These are phyloP conservation scores for Aristolochia fimbriata DNA, from an alignment of 164 flowering plant species.

Conservation along the genomic window DNA sequence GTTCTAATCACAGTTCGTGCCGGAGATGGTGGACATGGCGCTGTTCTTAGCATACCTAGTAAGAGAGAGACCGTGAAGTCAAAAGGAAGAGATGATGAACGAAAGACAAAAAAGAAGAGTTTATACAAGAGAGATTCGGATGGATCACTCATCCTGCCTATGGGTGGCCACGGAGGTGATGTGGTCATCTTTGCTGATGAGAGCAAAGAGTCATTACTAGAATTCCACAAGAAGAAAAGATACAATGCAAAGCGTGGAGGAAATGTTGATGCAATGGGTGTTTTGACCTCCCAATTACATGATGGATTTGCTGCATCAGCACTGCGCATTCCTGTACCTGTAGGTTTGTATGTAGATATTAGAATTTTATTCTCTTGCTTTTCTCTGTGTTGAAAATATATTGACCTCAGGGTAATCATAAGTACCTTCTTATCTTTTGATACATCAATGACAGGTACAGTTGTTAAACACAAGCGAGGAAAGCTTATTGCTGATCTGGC, in stretches of 20 bases:
- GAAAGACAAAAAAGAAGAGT: constrained; percentile 31
- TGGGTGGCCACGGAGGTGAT: constrained; percentile 96
- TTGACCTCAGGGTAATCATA: no score
- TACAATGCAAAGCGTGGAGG: constrained; percentile 93
- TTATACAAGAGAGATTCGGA: constrained; percentile 65
- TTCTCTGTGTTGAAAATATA: not conserved
- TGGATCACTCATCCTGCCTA: constrained; percentile 82
- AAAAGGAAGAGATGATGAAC: constrained; percentile 33
- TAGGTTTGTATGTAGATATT: constrained; percentile 44
- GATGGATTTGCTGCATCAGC: constrained; percentile 68
- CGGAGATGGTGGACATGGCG: constrained; percentile 98
- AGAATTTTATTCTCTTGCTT: not conserved
- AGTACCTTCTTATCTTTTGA: not conserved
- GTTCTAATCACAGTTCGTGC: constrained; percentile 79
- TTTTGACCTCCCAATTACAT: constrained; percentile 52
- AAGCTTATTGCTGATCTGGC: constrained; percentile 80
- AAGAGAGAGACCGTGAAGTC: constrained; percentile 33
- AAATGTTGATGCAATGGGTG: constrained; percentile 85
- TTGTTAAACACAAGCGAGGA: constrained; percentile 80
- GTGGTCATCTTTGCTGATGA: constrained; percentile 83
- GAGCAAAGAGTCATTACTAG: constrained; percentile 61
- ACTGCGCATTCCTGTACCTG: constrained; percentile 89
- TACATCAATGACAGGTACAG: constrained; percentile 52
- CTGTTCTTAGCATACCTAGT: constrained; percentile 58
- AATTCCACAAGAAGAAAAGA: constrained; percentile 55